Base-by-base conservation (phyloP, 2,329 filamentous ascomycete species). In the Trichoderma harzianum region DNA sequence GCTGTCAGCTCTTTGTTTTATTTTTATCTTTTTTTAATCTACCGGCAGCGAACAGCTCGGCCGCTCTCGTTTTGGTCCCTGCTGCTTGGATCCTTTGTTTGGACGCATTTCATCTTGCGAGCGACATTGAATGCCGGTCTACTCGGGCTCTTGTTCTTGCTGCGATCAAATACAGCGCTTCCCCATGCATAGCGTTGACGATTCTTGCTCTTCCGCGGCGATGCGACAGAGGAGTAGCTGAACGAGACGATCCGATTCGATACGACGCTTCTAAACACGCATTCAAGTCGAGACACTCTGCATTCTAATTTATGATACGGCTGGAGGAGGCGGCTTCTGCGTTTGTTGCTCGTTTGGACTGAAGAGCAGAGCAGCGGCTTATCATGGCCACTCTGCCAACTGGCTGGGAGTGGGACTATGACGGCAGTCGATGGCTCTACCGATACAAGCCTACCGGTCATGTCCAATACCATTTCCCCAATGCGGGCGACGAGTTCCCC, bases 361-460 rank as follows among this genome's bases (percentile, higher is more conserved):
- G 47, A 70, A 64, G 24, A 57, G 18, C 24, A 32, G 64, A 26
- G 57, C 43, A 69, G 28, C 66, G 55, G 28, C 28, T 32, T 34
- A 72, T 61, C 30, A 72, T 70, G 78, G 69, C 77, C 24, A 80
- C 78, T 63, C 84, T 89, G 36, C 86, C 86, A 2, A 80, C 83
- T 8, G 85, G 86, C 69, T 89, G 88, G 88, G 86, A 88, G 71
- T 84, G 80, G 76, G 88, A 89, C 77, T 89, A 89, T 75, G 87
- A 89, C 74, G 87, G 87, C 68, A 75, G 74, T 24, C 84, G 88
- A 30, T 90, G 88, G 88, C 86, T 89, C 79, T 90, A 87, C 77
- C 84, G 83, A 66, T 89, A 87, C 80, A 86, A 82, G 74, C 80
- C 87, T 28, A 88, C 85, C 10, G 87, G 87, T 11, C 80, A 85